Evolutionary conservation across 176 grass and related monocot species (phyloP), one percentile per base, ranked within the genome.

Genomic region (Triticum turgidum): DNA sequence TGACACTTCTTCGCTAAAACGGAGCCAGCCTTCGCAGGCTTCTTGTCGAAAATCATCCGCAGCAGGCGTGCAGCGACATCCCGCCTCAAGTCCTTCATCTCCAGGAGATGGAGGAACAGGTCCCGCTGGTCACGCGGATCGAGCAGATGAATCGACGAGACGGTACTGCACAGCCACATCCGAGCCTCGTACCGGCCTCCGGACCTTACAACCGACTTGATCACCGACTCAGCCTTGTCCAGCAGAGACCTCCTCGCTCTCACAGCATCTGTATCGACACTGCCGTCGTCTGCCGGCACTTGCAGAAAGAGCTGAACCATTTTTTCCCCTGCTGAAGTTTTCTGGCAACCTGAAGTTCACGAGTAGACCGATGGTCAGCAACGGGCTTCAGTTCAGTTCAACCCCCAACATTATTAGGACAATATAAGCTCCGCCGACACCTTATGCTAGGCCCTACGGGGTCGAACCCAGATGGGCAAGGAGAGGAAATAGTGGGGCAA

Each of bases 21-120:
- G 21, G 78, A 89, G 41, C 97, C 97, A 0, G 61, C 85, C 54
- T 80, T 88, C 38, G 82, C 56, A 0, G 94, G 97, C 32, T 84
- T 84, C 71, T 89, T 96, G 21, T 94, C 92, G 37, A 98, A 92
- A 84, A 98, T 89, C 93, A 98, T 94, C 49, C 85, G 79, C 65
- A 98, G 69, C 77, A 98, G 79, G 52, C 81, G 88, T 11, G 80
- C 71, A 37, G 96, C 82, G 3, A 95, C 90, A 51, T 98, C 91
- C 8, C 37, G 49, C 61, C 64, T 91, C 5, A 86, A 98, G 29
- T 73, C 79, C 49, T 92, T 91, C 83, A 85, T 89, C 62, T 89
- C 89, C 62, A 98, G 65, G 34, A 98, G 85, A 63, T 86, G 61
- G 3, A 88, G 67, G 83, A 98, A 98, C 15, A 98, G 75, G 34